A percentile compares a stretch with the other conserved stretches of the same genome.
These are phyloP conservation scores for Pythium insidiosum DNA, from an alignment of 352 stramenopile species.

Conservation along the genomic window DNA sequence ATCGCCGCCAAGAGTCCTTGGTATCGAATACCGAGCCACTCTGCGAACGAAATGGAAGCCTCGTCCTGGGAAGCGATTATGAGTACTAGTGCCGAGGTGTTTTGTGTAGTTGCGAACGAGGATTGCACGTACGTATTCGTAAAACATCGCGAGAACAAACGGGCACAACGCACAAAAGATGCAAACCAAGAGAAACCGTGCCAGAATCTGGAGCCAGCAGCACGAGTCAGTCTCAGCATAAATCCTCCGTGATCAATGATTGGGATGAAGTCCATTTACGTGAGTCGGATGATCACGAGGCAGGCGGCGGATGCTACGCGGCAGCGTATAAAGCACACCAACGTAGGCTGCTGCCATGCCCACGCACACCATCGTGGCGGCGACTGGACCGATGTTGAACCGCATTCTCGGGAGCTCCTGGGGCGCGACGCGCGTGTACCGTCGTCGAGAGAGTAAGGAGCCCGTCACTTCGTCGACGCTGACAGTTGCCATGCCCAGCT, in stretches of 20 bases:
- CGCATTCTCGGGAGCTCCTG: slow-evolving; percentile 53
- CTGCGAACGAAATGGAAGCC: slow-evolving; percentile 66
- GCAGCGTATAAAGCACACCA: slow-evolving; percentile 80
- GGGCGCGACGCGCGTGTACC: slow-evolving; percentile 18
- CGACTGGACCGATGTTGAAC: slow-evolving; percentile 61
- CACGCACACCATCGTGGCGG: slow-evolving; percentile 68
- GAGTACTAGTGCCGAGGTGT: not conserved
- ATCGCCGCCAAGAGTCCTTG: slow-evolving; percentile 49
- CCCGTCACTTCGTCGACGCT: slow-evolving; percentile 15
- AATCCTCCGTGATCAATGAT: no score
- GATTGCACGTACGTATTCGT: slow-evolving; percentile 51
- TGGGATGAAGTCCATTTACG: no score
- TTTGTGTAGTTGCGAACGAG: not conserved
- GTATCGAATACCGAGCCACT: slow-evolving; percentile 75
- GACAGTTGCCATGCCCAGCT: slow-evolving; percentile 19
- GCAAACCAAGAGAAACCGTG: slow-evolving; percentile 82
- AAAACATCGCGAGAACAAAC: slow-evolving; percentile 76
- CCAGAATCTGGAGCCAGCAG: slow-evolving; percentile 48
- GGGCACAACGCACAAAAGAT: slow-evolving; percentile 81
- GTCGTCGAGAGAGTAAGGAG: slow-evolving; percentile 2
- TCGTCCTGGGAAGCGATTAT: slow-evolving; percentile 39
- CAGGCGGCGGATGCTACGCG: slow-evolving; percentile 57
- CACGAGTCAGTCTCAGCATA: not conserved
- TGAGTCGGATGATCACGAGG: slow-evolving; percentile 81
- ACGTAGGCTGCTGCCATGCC: slow-evolving; percentile 81